Evolutionary conservation across 495 filamentous ascomycete species (phyloP), one percentile per base, ranked within the genome.

Genomic region (Aspergillus leporis): DNA sequence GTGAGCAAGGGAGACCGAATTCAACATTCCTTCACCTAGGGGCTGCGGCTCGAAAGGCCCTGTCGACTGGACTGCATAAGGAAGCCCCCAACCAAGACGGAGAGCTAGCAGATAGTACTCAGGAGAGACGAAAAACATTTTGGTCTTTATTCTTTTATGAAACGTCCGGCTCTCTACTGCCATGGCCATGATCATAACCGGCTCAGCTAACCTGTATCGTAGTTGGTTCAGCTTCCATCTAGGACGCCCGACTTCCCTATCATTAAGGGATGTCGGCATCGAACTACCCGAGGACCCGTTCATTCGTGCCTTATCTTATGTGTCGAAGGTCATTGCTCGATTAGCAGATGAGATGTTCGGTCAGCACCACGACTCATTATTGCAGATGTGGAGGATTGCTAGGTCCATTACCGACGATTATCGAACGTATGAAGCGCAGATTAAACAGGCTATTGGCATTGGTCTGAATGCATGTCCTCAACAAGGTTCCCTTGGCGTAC

Each of bases 211-310:
- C 41, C 16, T 10, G 1, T 12, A 36, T 28, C 9, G 2, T 41
- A 80, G 77, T 13, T 78, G 76, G 76, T 73, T 75, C 36, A 75
- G 73, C 49, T 78, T 78, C 46, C 71, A 75, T 48, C 50, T 71
- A 0, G 77, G 77, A 0, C 74, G 76, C 30, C 73, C 75, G 3
- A 72, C 69, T 31, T 73, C 71, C 0, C 52, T 78, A 0, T 71
- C 64, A 1, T 38, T 69, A 16, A 70, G 67, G 32, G 76, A 78
- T 32, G 65, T 76, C 19, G 67, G 68, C 0, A 75, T 76, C 43
- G 67, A 70, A 49, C 57, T 61, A 14, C 64, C 76, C 6, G 61
- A 75, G 41, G 68, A 80, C 30, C 66, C 74, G 0, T 74, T 78
- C 21, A 53, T 78, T 36, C 60, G 67, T 25, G 56, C 66, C 0